Percentiles rank a stretch among this genome's conserved stretches.
phyloP scores from a whole-genome alignment of 2,329 filamentous ascomycete genomes.

The Stagonosporopsis vannaccii region DNA sequence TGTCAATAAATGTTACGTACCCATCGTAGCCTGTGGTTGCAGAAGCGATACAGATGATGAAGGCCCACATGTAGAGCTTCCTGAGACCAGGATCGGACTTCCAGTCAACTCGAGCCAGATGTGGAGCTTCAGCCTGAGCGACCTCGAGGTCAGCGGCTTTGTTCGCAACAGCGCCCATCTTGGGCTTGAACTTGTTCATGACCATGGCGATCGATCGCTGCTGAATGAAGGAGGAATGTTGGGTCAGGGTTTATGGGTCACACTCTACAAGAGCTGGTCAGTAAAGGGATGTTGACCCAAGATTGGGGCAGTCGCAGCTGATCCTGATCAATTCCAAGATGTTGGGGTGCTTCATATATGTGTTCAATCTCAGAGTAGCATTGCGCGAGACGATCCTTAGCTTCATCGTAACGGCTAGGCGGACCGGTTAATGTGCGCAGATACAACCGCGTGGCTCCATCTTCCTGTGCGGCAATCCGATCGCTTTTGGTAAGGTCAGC shows the following conservation, averaged over 20 bases:
- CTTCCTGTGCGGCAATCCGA: conserved; percentile 27
- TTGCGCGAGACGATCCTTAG: conserved; percentile 22
- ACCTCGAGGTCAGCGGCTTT: conserved; percentile 35
- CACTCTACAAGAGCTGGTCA: conserved; percentile 23
- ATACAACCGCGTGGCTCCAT: conserved; percentile 27
- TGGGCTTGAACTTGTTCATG: conserved; percentile 30
- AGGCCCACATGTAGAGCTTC: conserved; percentile 62
- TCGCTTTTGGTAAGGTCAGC: conserved; percentile 35
- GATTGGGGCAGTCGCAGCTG: conserved; percentile 26
- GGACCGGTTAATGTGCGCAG: conserved; percentile 42
- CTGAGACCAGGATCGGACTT: conserved; percentile 63
- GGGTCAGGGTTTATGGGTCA: neutral
- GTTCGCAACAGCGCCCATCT: conserved; percentile 29
- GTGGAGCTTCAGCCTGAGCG: conserved; percentile 59
- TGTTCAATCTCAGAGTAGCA: conserved; percentile 23
- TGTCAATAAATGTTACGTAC: conserved; percentile 42
- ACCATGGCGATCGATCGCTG: conserved; percentile 26
- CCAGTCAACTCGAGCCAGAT: conserved; percentile 62
- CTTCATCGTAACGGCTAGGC: conserved; percentile 31
- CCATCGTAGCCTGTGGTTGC: conserved; percentile 66
- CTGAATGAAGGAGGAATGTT: neutral
- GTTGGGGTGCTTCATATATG: conserved; percentile 37
- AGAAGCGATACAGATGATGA: conserved; percentile 62
- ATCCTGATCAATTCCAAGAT: conserved; percentile 21
- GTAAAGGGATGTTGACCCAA: conserved; percentile 25